Evolutionary conservation across 208 protist genomes (phyloP), one percentile per base, ranked within the genome.

Genomic region (Dictyostelium gargantuum): DNA sequence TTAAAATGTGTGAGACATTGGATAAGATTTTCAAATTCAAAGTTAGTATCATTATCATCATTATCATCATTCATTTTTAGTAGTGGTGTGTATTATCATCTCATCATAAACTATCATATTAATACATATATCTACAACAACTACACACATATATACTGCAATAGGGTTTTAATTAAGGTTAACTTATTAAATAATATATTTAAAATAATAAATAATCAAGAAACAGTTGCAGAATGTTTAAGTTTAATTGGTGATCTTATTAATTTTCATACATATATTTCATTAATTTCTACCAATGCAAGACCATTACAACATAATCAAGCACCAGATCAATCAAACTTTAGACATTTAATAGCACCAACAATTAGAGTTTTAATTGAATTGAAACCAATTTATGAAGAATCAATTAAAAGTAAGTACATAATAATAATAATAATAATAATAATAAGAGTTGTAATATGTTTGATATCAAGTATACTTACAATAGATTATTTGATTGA

Each of bases 241-340:
- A 86, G 81, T 77, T 50, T 86, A 32, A 75, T 86, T 50, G 68
- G 68, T 61, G 81, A 86, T 86, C 19, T 86, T 17, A 77, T 86
- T 38, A 86, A 86, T 58, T 86, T 86, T 19, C 46, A 86, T 66
- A 86, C 81, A 42, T 86, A 86, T 66, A 29, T 38, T 11, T 50
- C 81, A 52, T 48, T 70, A 48, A 40, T 77, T 44, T 76, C 80
- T 35, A 73, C 66, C 35, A 44, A 38, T 73, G 8, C 17, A 73
- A 32, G 35, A 44, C 23, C 73, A 54, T 38, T 44, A 26, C 9
- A 32, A 77, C 4, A 35, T 76, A 72, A 40, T 38, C 73, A 77
- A 26, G 6, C 6, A 23, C 40, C 42, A 26, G 70, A 77, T 77
- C 19, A 42, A 54, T 10, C 42, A 21, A 77, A 85, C 23, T 86